Base-by-base conservation (phyloP, 2,329 filamentous ascomycete species). In the Hypoxylon sp. region DNA sequence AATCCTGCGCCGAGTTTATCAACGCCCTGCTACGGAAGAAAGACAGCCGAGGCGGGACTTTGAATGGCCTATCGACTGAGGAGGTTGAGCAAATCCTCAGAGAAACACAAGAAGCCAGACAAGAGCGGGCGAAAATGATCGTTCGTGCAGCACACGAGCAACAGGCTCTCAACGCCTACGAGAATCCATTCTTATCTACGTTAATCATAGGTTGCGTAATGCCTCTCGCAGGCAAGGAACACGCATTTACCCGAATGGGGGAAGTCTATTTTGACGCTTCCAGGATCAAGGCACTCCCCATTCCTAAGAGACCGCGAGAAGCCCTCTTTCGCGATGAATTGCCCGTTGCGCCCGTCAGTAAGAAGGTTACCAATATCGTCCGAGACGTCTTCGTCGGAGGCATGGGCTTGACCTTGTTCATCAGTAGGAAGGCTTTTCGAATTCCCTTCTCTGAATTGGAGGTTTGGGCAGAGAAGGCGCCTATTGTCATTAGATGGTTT, bases 1-100 rank as follows among this genome's bases (percentile, higher is more conserved):
- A 77, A 50, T 71, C 75, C 1, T 69, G 63, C 13, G 72, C 71
- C 3, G 71, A 73, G 32, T 69, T 77, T 7, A 21, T 76, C 17
- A 76, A 76, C 34, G 70, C 70, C 2, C 60, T 76, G 0, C 11
- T 71, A 2, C 41, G 57, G 3, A 25, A 63, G 6, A 43, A 66
- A 9, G 49, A 61, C 1, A 21, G 50, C 19, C 66, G 62, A 7
- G 14, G n/a, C 2, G 38, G 32, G 6, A 45, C 57, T n/a, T 68
- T 71, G 17, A 19, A 34, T 4, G 64, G 53, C 36, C 45, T 75
- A 3, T 60, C 17, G 5, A 65, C 58, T 2, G 59, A 52, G 9
- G 72, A 75, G 3, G 48, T 73, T 14, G 21, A 67, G 2, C 32
- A 46, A 4, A 59, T 71, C 6, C 73, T 73, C 23, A 0, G 51